Base-by-base conservation (phyloP, 2,329 filamentous ascomycete genomes). In the Xylariomycetidae sp. region DNA sequence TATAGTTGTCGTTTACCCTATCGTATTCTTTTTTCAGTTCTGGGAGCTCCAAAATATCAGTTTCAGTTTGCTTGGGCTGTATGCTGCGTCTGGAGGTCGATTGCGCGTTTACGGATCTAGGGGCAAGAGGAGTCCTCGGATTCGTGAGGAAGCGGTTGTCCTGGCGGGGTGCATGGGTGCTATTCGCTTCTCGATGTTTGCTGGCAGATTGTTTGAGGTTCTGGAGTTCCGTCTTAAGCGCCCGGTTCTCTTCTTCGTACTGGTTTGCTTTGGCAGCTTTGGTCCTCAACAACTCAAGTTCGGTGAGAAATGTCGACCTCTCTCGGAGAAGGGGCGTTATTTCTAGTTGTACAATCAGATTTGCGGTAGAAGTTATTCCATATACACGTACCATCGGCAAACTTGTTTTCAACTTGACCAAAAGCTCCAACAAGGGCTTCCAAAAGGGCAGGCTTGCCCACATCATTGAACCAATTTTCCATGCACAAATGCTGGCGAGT, bases 181-280 rank as follows among this genome's bases (percentile, higher is more conserved):
- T n/a, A n/a, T n/a, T n/a, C n/a, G n/a, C n/a, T n/a, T n/a, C n/a
- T n/a, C n/a, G n/a, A n/a, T n/a, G n/a, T n/a, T n/a, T n/a, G n/a
- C n/a, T n/a, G n/a, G n/a, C n/a, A n/a, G n/a, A n/a, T n/a, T n/a
- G n/a, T 23, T 33, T 52, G 14, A 66, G 49, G 8, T 51, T 41
- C 4, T 44, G 40, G 8, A 72, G 38, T 33, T 69, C 57, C 19
- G 44, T 48, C 31, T 54, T 58, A 5, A 76, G 56, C 4, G 52
- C 40, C n/a, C 43, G 45, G 31, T 70, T 71, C 38, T 72, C 66
- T 12, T 58, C 45, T 34, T 68, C 59, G 16, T 74, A 45, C 2
- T 42, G 48, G 11, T 59, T 54, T 14, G 57, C 57, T 16, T 53
- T 42, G 12, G 50, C 52, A n/a, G 54, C 56, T 15, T 44, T 52